Percentiles rank a stretch among this genome's conserved stretches.
phyloP scores from a whole-genome alignment of 139 green algal genomes.

The Diplosphaera chodatii region DNA sequence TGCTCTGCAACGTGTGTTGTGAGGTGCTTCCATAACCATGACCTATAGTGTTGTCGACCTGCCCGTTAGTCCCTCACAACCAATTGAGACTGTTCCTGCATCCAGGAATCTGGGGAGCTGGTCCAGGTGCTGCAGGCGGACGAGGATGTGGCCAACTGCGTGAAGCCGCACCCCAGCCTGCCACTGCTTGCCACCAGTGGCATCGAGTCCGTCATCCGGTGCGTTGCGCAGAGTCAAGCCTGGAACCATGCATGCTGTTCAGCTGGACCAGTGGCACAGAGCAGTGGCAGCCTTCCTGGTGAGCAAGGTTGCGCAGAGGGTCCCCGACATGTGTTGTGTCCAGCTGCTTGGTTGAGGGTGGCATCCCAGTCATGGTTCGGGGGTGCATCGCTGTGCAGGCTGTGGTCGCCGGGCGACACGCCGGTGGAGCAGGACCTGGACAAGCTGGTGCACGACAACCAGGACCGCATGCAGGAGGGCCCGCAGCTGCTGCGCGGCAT shows the following conservation, averaged over 20 bases:
- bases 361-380: too few relatives aligned
- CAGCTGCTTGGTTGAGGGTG: too few relatives aligned
- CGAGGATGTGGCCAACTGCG: slow-evolving; percentile 73
- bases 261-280: too few relatives aligned
- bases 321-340: too few relatives aligned
- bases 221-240: slow-evolving; percentile 46
- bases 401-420: slow-evolving; percentile 19
- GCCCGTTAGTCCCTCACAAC: too few relatives aligned
- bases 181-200: slow-evolving; percentile 75
- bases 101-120: slow-evolving; percentile 22
- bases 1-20: too few relatives aligned
- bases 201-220: slow-evolving; percentile 70
- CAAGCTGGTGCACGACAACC: slow-evolving; percentile 30
- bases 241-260: too few relatives aligned
- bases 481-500: slow-evolving; percentile 23
- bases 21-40: too few relatives aligned
- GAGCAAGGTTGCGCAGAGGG: too few relatives aligned
- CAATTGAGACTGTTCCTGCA: too few relatives aligned
- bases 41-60: too few relatives aligned
- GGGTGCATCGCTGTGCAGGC: background rate
- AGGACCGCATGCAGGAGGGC: slow-evolving; percentile 33
- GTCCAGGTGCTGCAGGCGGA: slow-evolving; percentile 57
- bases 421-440: slow-evolving; percentile 8
- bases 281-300: too few relatives aligned
- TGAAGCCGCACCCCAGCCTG: slow-evolving; percentile 62